Percentiles rank a stretch among this genome's conserved stretches.
Conservation (phyloP, 192 early-diverging fungal species). For the Gamsiella multidivaricata region DNA sequence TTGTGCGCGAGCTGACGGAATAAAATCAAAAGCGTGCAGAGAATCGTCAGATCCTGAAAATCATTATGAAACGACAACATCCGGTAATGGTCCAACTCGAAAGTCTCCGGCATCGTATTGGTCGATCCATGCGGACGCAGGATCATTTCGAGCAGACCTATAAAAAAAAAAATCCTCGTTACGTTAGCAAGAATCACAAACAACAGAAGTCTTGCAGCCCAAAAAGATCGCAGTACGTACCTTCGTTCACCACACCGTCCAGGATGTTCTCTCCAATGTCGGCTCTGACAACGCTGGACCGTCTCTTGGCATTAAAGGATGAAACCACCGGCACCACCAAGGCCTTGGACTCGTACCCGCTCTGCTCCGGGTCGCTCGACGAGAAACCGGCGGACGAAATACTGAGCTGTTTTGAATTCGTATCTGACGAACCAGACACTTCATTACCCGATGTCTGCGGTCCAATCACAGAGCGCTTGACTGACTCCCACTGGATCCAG, state of each 20-base stretch:
- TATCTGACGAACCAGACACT: neutral
- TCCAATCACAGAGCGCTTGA: conserved; percentile 32
- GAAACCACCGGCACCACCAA: neutral
- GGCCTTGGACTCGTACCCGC: neutral
- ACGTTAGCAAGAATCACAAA: too few species aligned
- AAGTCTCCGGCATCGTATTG: conserved; percentile 48
- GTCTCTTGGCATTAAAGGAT: conserved; percentile 14
- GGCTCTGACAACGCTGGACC: conserved; percentile 29
- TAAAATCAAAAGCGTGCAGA: conserved; percentile 51
- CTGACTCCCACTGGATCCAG: conserved; percentile 51
- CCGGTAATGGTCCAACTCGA: conserved; percentile 56
- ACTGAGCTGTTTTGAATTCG: neutral
- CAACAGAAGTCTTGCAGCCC: too few species aligned
- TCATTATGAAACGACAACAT: conserved; percentile 56
- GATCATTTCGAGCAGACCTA: conserved; percentile 51
- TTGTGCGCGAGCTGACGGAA: conserved; percentile 55
- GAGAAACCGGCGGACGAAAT: neutral
- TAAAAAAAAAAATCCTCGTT: too few species aligned
- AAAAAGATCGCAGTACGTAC: too few species aligned
- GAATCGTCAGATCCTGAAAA: conserved; percentile 56
- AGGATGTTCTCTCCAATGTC: conserved; percentile 53
- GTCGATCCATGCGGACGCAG: conserved; percentile 28
- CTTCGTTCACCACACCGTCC: conserved; percentile 51
- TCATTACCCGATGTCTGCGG: conserved; percentile 4
- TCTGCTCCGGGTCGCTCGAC: neutral